Percentiles rank a stretch among this genome's conserved stretches.
Conservation (phyloP, 495 filamentous ascomycete species). For the Hypoxylon perforatum region DNA sequence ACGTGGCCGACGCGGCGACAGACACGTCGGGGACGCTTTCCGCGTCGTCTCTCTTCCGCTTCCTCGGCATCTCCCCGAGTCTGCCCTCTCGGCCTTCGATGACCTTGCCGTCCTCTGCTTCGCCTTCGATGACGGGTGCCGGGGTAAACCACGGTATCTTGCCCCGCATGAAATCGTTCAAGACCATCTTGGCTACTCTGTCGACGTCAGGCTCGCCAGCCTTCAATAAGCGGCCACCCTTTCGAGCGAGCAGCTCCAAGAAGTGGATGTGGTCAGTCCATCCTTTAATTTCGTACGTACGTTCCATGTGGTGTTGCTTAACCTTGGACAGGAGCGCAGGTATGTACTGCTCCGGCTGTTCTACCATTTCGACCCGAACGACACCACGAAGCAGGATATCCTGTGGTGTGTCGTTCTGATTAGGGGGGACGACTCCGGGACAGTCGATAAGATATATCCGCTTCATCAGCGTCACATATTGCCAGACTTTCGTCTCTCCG, state of each 20-base stretch:
- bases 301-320: conserved; percentile 86
- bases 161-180: conserved; percentile 93
- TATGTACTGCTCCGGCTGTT: conserved; percentile 96
- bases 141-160: conserved; percentile 96
- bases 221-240: conserved; percentile 84
- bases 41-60: conserved; percentile 65
- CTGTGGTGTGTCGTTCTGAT: conserved; percentile 78
- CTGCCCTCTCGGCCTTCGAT: conserved; percentile 67
- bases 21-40: conserved; percentile 52
- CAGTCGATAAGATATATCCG: conserved; percentile 85
- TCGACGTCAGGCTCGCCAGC: conserved; percentile 94
- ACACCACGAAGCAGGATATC: conserved; percentile 94
- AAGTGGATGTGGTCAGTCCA: conserved; percentile 82
- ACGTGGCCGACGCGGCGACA: conserved; percentile 44
- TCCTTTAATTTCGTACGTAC: conserved; percentile 87
- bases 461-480: conserved; percentile 97
- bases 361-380: conserved; percentile 92
- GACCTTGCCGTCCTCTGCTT: conserved; percentile 62
- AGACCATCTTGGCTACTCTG: conserved; percentile 91
- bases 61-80: conserved; percentile 68
- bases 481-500: conserved; percentile 96
- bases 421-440: conserved; percentile 42
- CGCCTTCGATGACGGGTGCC: conserved; percentile 71
- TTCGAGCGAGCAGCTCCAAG: conserved; percentile 85
- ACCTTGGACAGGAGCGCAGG: conserved; percentile 81